Base-by-base conservation (phyloP, 306 rosid genomes). In the Pterocarpus santalinus region DNA sequence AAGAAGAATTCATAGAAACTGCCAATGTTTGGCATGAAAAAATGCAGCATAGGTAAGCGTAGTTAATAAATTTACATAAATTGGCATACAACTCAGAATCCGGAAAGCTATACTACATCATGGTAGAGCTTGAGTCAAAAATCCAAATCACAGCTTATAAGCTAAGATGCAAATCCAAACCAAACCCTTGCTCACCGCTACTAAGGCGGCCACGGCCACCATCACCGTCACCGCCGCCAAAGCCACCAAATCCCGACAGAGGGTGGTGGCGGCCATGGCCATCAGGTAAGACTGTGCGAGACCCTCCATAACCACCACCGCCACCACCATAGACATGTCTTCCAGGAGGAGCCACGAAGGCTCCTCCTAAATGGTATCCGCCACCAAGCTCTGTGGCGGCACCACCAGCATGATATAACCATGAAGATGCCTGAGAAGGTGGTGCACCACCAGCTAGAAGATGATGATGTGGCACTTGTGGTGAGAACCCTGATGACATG, bases 91-190 rank as follows among this genome's bases (percentile, higher is more conserved):
- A 15, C 11, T 56, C 53, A 34, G 62, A 46, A 61, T 16, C 55
- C 2, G 28, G 11, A 17, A 74, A 47, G 69, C 28, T 44, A 67
- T 44, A 67, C 22, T 39, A 35, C 67, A 38, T 15, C 14, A 7
- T 44, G n/a, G 33, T 32, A 7, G 34, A 15, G 69, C 8, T 14
- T 33, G 35, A 33, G 16, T 14, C 9, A 33, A 9, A 58, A 28
- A 3, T 62, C 9, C 4, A 13, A 78, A 58, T 67, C 44, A 61
- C 47, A 17, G 38, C 44, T 78, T 61, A 82, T 22, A 89, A 79
- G 38, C 90, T 65, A 55, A 89, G 89, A 30, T 81, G 89, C 57
- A 89, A 87, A 78, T 89, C 82, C 80, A 87, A 76, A 52, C 88
- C 83, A 7, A 87, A 83, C 46, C 85, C 76, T 43, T 63, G 72